Percentiles rank a stretch among this genome's conserved stretches.
phyloP scores from a whole-genome alignment of 2,329 filamentous ascomycete species.

The Trichophyton rubrum region DNA sequence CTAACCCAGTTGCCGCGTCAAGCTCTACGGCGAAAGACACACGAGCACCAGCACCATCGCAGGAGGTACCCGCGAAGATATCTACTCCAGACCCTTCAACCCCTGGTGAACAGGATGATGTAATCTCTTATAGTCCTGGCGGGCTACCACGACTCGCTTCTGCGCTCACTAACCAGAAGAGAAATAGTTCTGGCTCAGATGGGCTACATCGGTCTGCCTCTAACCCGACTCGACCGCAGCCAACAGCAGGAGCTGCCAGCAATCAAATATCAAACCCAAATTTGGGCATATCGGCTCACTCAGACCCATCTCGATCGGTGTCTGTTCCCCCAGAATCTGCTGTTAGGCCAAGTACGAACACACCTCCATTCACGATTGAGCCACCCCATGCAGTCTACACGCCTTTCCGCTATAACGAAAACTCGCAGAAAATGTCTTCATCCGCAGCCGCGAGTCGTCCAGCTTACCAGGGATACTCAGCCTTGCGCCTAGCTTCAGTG shows the following conservation, averaged over 20 bases:
- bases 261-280: not conserved
- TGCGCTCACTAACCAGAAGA: constrained; percentile 14
- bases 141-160: constrained; percentile 37
- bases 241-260: not conserved
- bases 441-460: constrained; percentile 29
- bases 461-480: constrained; percentile 37
- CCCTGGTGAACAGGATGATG: constrained; percentile 16
- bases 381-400: constrained; percentile 33
- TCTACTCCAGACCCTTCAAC: not conserved
- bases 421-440: constrained; percentile 30
- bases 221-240: constrained; percentile 13
- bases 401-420: constrained; percentile 35
- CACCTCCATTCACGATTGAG: constrained; percentile 14
- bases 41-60: not conserved
- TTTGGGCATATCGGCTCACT: not conserved
- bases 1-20: not conserved
- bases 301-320: constrained; percentile 9
- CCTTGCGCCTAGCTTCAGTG: constrained; percentile 33
- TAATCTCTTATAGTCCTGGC: constrained; percentile 40
- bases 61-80: not conserved
- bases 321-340: constrained; percentile 15
- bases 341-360: constrained; percentile 7
- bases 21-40: not conserved
- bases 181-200: constrained; percentile 7
- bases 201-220: constrained; percentile 20